phyloP scores from a whole-genome alignment of 2,329 filamentous ascomycete genomes.

The Paecilomyces niveus region DNA sequence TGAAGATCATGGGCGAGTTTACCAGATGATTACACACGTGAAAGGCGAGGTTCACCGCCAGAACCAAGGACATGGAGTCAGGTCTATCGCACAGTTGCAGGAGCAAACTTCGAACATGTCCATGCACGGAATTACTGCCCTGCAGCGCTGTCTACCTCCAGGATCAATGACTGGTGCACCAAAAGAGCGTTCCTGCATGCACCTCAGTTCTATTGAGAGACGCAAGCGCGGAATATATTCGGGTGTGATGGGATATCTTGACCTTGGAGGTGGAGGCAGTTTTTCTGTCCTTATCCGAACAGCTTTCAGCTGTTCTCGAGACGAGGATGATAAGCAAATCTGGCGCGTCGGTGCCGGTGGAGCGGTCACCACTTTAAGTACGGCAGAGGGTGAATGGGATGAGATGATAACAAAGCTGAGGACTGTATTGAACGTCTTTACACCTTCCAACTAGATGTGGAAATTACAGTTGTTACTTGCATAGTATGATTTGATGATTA shows the following conservation, averaged over 20 bases:
- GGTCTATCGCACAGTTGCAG: constrained; percentile 19
- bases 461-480: background rate
- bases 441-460: constrained; percentile 13
- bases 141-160: constrained; percentile 72
- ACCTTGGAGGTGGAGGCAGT: constrained; percentile 75
- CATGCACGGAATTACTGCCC: constrained; percentile 59
- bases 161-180: constrained; percentile 96
- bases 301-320: constrained; percentile 49
- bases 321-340: constrained; percentile 21
- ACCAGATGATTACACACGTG: constrained; percentile 84
- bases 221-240: constrained; percentile 68
- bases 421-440: constrained; percentile 38
- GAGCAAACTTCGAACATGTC: constrained; percentile 25
- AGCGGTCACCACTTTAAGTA: constrained; percentile 79
- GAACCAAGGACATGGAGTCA: constrained; percentile 23
- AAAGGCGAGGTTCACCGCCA: constrained; percentile 49
- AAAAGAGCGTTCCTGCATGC: constrained; percentile 85
- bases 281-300: constrained; percentile 89
- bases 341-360: constrained; percentile 89
- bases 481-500: background rate
- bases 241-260: constrained; percentile 83
- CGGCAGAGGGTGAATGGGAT: constrained; percentile 71
- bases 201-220: constrained; percentile 64
- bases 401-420: constrained; percentile 78
- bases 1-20: constrained; percentile 86